Evolutionary conservation across 2,329 filamentous ascomycete species (phyloP).

Genomic region (Tothia fuscella): DNA sequence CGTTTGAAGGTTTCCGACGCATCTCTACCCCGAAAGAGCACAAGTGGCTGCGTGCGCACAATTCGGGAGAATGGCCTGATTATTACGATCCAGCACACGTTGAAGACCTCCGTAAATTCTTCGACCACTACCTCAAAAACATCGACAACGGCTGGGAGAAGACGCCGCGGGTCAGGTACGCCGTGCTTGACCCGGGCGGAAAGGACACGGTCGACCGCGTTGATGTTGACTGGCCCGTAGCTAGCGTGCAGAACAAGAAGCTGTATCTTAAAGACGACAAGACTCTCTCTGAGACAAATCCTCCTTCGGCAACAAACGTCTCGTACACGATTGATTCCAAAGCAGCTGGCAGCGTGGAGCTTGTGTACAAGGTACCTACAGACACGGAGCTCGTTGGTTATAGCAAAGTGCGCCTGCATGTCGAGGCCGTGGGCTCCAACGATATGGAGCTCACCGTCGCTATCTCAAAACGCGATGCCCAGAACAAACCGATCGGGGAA

Average conservation of each 20-base stretch:
- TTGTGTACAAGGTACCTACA: background rate
- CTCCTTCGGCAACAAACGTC: background rate
- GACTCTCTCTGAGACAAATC: background rate
- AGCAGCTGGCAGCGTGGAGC: background rate
- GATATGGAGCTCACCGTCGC: background rate
- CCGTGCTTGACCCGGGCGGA: constrained; percentile 18
- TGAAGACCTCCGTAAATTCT: constrained; percentile 24
- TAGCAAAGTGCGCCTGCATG: constrained; percentile 1
- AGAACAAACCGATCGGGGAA: background rate
- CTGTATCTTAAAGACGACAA: background rate
- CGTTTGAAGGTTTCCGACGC: constrained; percentile 15
- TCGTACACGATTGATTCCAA: background rate
- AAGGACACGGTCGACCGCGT: background rate
- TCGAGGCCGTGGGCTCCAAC: background rate
- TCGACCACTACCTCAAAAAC: constrained; percentile 34
- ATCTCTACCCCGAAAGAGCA: constrained; percentile 14
- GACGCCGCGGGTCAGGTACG: constrained; percentile 34
- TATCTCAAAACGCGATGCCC: background rate
- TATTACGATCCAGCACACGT: constrained; percentile 13
- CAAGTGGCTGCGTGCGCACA: constrained; percentile 13
- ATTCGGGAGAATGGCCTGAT: constrained; percentile 17
- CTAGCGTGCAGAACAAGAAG: background rate
- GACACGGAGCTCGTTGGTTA: background rate
- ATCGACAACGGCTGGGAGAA: constrained; percentile 35
- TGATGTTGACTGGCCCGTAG: background rate